Percentiles rank a stretch among this genome's conserved stretches.
phyloP scores from a whole-genome alignment of 2,329 filamentous ascomycete species.

The Hysterium pulicare region DNA sequence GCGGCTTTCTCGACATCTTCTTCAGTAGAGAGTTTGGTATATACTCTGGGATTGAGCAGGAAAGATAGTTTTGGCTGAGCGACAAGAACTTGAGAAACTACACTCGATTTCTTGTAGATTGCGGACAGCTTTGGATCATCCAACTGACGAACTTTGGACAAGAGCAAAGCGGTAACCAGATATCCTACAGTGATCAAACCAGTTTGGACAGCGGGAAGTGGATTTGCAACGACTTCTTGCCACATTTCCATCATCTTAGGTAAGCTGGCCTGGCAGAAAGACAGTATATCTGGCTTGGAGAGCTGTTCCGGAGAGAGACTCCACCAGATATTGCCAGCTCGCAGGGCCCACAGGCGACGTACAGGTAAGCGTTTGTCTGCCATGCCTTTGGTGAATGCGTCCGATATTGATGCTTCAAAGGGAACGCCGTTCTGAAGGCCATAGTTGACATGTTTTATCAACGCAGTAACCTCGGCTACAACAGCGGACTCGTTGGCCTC shows the following conservation, averaged over 20 bases:
- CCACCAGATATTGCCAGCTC: constrained; percentile 68
- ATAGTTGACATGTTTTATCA: constrained; percentile 63
- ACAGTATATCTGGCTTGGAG: constrained; percentile 44
- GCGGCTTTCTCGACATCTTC: constrained; percentile 78
- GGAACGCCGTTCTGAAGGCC: constrained; percentile 60
- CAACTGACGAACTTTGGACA: constrained; percentile 52
- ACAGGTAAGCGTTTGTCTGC: constrained; percentile 78
- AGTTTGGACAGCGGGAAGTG: constrained; percentile 73
- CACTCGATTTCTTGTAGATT: constrained; percentile 59
- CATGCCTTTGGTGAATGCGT: constrained; percentile 76
- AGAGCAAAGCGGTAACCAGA: constrained; percentile 64
- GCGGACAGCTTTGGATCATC: constrained; percentile 55
- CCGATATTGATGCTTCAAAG: constrained; percentile 64
- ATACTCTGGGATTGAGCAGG: constrained; percentile 78
- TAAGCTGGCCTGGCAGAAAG: constrained; percentile 50
- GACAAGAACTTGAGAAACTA: constrained; percentile 64
- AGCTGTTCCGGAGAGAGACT: constrained; percentile 48
- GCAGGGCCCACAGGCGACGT: constrained; percentile 76
- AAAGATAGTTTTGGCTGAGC: constrained; percentile 82
- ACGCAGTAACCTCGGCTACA: constrained; percentile 67
- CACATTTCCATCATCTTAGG: constrained; percentile 66
- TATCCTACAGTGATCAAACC: constrained; percentile 79
- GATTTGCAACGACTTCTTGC: constrained; percentile 74
- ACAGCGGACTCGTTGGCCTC: constrained; percentile 87
- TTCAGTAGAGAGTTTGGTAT: constrained; percentile 69